phyloP scores from a whole-genome alignment of 2,329 filamentous ascomycete species.

The Penicillium sp. region DNA sequence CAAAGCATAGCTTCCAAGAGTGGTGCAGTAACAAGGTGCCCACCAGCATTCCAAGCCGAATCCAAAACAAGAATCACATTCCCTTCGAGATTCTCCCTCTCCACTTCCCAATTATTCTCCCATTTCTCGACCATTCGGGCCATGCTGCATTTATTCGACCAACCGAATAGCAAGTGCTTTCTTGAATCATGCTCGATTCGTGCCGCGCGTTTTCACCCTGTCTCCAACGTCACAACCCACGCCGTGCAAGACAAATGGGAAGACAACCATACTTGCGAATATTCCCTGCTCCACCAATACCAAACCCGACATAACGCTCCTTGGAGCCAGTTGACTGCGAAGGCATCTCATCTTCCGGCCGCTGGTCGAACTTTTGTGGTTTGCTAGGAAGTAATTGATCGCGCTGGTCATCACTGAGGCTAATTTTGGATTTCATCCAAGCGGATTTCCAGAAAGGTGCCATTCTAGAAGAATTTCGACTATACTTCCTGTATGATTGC shows the following conservation, averaged over 20 bases:
- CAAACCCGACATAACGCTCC: slow-evolving; percentile 17
- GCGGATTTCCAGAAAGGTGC: slow-evolving; percentile 16
- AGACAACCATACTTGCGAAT: slow-evolving; percentile 14
- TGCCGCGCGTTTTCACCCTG: slow-evolving; percentile 3
- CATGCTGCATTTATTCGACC: not conserved
- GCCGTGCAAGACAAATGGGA: not conserved
- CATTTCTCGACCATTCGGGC: not conserved
- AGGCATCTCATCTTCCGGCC: not conserved
- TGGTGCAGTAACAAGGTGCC: not conserved
- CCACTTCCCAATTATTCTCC: not conserved
- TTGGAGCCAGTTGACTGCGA: not conserved
- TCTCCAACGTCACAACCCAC: not conserved
- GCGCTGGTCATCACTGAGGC: slow-evolving; percentile 15
- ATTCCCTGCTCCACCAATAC: slow-evolving; percentile 17
- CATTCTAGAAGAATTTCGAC: slow-evolving; percentile 1
- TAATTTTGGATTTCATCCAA: slow-evolving; percentile 12
- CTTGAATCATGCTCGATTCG: not conserved
- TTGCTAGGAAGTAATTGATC: slow-evolving; percentile 8
- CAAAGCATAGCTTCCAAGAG: not conserved
- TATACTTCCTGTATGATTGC: not conserved
- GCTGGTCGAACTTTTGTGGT: not conserved
- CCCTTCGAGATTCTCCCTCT: not conserved
- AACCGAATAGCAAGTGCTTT: not conserved
- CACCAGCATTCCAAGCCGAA: not conserved
- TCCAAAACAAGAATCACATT: slow-evolving; percentile 2